Evolutionary conservation across 169 alveolate genomes (phyloP).

Genomic region (Cryptosporidium parvum): DNA sequence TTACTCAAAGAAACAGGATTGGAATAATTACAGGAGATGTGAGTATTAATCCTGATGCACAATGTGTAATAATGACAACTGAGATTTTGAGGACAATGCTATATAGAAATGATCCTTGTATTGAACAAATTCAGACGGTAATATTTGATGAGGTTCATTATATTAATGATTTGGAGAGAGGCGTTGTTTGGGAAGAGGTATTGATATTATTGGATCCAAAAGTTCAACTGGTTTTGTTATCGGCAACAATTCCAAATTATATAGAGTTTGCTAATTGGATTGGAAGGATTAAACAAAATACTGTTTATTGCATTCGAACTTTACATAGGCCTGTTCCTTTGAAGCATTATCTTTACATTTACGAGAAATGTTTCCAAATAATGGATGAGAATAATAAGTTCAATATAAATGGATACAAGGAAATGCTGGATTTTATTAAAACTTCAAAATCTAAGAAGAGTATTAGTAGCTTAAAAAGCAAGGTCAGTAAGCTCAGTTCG

Average conservation of each 20-base stretch:
- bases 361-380: constrained; percentile 84
- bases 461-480: constrained; percentile 27
- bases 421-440: constrained; percentile 69
- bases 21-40: constrained; percentile 99
- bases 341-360: constrained; percentile 90
- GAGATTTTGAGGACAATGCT: constrained; percentile 95
- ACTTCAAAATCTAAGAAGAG: constrained; percentile 21
- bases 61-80: constrained; percentile 98
- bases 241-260: constrained; percentile 99
- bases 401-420: constrained; percentile 75
- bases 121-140: constrained; percentile 94
- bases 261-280: constrained; percentile 99
- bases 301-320: constrained; percentile 94
- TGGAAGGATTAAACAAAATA: constrained; percentile 92
- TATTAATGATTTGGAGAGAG: constrained; percentile 95
- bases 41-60: constrained; percentile 93
- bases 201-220: constrained; percentile 94
- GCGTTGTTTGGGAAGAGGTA: constrained; percentile 99
- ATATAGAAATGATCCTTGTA: constrained; percentile 87
- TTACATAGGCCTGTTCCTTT: constrained; percentile 96
- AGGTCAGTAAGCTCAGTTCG: constrained; percentile 19
- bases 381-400: constrained; percentile 76
- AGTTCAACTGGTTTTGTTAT: constrained; percentile 93
- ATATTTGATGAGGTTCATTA: constrained; percentile 99
- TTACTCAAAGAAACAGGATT: constrained; percentile 82